Conservation (phyloP, 495 filamentous ascomycete genomes). For the Terfezia boudieri region DNA sequence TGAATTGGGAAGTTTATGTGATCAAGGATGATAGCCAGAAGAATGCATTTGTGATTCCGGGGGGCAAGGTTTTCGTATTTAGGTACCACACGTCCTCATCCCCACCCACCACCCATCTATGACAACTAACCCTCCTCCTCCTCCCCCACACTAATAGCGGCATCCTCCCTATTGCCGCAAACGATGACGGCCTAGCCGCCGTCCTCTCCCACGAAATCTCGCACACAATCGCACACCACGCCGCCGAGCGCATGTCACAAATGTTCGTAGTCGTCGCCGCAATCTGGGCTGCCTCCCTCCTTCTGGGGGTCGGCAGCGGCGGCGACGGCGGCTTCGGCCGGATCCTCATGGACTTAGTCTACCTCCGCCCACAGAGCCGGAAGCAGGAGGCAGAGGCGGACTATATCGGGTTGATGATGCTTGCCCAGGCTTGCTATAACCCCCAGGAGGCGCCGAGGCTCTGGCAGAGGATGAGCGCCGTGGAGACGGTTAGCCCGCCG, state of each 20-base stretch:
- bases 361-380: conserved; percentile 46
- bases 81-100: conserved; percentile 30
- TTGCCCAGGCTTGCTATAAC: conserved; percentile 25
- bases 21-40: conserved; percentile 36
- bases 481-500: background rate
- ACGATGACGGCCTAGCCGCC: conserved; percentile 54
- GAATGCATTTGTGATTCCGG: conserved; percentile 85
- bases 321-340: conserved; percentile 38
- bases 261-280: conserved; percentile 35
- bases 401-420: conserved; percentile 62
- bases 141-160: conserved; percentile 17
- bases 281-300: conserved; percentile 28
- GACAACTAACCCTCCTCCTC: no score
- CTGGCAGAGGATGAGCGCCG: background rate
- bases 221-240: conserved; percentile 68
- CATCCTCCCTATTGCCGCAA: conserved; percentile 32
- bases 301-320: conserved; percentile 35
- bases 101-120: no score
- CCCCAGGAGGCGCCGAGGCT: background rate
- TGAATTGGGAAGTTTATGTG: conserved; percentile 63
- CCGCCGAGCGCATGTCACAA: conserved; percentile 2
- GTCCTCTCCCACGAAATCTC: conserved; percentile 86
- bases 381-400: conserved; percentile 50
- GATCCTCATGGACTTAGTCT: conserved; percentile 35
- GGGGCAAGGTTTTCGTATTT: conserved; percentile 86